Percentiles rank a stretch among this genome's conserved stretches.
These are phyloP conservation scores for Hypoxylon trugodes DNA, from an alignment of 495 filamentous ascomycete species.

Conservation along the genomic window DNA sequence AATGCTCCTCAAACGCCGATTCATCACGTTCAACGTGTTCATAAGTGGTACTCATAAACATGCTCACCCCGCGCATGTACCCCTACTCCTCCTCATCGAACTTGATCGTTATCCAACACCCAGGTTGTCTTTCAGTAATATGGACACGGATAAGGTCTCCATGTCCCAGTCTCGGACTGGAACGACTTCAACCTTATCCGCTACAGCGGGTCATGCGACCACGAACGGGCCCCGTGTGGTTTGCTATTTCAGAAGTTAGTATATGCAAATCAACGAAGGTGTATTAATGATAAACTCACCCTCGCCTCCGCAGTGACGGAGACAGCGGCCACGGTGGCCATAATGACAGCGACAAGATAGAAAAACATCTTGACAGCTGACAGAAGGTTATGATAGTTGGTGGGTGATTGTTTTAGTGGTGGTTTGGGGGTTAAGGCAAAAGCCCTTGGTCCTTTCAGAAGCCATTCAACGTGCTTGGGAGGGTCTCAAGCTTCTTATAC, in stretches of 20 bases:
- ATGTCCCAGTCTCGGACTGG: constrained; percentile 7
- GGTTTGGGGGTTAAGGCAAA: constrained; percentile 35
- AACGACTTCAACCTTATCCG: constrained; percentile 1
- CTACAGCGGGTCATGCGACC: constrained; percentile 18
- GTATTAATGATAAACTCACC: constrained; percentile 17
- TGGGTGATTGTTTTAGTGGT: constrained; percentile 20
- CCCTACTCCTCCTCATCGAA: constrained; percentile 7
- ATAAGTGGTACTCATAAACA: constrained; percentile 39
- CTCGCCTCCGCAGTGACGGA: constrained; percentile 29
- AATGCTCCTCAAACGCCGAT: constrained; percentile 17
- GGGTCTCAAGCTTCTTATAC: constrained; percentile 30
- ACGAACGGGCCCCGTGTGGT: constrained; percentile 20
- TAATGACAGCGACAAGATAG: constrained; percentile 34
- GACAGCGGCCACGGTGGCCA: constrained; percentile 28
- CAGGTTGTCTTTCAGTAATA: constrained; percentile 11
- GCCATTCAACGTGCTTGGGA: constrained; percentile 8
- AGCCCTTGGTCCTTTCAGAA: constrained; percentile 23
- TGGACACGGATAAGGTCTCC: constrained; percentile 16
- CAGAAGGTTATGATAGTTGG: not conserved
- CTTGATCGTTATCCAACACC: constrained; percentile 25
- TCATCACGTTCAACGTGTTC: constrained; percentile 27
- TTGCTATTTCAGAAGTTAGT: constrained; percentile 14
- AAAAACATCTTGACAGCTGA: constrained; percentile 36
- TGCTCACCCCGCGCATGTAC: constrained; percentile 24
- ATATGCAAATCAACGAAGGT: not conserved